These are phyloP conservation scores for Colletotrichum endophyticum DNA, from an alignment of 2,329 filamentous ascomycete species.

Conservation along the genomic window DNA sequence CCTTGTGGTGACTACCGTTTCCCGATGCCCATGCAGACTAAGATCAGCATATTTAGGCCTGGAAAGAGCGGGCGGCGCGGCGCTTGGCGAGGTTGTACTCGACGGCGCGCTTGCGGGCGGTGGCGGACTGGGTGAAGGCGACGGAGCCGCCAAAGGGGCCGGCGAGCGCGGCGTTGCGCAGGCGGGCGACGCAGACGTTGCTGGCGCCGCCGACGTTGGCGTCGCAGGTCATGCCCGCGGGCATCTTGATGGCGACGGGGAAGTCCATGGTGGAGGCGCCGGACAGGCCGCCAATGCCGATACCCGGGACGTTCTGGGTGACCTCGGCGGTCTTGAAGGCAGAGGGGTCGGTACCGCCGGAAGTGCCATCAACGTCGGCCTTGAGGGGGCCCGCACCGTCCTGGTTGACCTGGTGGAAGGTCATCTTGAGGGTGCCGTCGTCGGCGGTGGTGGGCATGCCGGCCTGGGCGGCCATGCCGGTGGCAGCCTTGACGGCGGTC, in stretches of 20 bases:
- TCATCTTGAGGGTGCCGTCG: constrained; percentile 69
- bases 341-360: constrained; percentile 62
- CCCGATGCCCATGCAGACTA: background rate
- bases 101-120: constrained; percentile 66
- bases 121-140: constrained; percentile 65
- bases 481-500: constrained; percentile 55
- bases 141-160: constrained; percentile 71
- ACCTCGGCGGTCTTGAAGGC: constrained; percentile 67
- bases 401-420: constrained; percentile 74
- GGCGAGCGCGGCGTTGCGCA: constrained; percentile 65
- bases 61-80: constrained; percentile 29
- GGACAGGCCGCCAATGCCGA: constrained; percentile 60
- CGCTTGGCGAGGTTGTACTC: constrained; percentile 51
- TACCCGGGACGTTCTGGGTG: constrained; percentile 65
- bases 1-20: background rate
- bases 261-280: constrained; percentile 66
- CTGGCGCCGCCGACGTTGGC: constrained; percentile 61
- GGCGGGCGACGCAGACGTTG: constrained; percentile 69
- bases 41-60: background rate
- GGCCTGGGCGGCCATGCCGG: constrained; percentile 66
- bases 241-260: constrained; percentile 68
- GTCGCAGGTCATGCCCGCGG: constrained; percentile 68
- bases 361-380: constrained; percentile 65
- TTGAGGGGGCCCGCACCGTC: constrained; percentile 69
- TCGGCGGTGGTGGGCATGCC: constrained; percentile 71